phyloP scores from a whole-genome alignment of 768 basidiomycete species.

The Amanita rimosa region DNA sequence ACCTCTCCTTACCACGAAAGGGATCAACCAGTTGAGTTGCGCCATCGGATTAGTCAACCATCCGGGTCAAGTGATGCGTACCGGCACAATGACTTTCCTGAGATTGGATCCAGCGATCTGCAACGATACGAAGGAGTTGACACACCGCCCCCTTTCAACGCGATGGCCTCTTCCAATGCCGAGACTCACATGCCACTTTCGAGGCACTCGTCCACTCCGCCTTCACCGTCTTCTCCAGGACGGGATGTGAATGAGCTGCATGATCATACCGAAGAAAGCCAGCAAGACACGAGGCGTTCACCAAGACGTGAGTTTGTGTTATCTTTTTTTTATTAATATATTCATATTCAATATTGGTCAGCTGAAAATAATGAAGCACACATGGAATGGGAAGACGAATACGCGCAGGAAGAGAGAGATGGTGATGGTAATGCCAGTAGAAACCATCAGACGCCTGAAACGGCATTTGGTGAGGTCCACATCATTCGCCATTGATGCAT shows the following conservation, averaged over 20 bases:
- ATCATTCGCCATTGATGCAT: background rate
- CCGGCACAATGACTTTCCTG: background rate
- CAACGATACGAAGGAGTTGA: background rate
- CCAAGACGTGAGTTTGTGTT: background rate
- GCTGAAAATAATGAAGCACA: background rate
- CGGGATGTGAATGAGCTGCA: background rate
- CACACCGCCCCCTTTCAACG: background rate
- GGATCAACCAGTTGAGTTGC: background rate
- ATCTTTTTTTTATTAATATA: too few relatives aligned
- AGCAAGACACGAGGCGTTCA: background rate
- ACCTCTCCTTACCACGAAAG: background rate
- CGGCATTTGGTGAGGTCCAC: background rate
- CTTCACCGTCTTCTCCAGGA: background rate
- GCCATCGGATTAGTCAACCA: background rate
- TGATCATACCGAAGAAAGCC: background rate
- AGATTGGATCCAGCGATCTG: background rate
- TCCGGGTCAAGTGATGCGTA: background rate
- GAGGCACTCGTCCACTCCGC: background rate
- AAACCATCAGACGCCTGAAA: background rate
- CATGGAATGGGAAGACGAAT: constrained; percentile 15
- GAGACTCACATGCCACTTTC: background rate
- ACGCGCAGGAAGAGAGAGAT: constrained; percentile 12
- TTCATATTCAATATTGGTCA: background rate
- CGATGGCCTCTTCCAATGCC: background rate
- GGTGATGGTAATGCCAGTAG: constrained; percentile 12